Percentiles rank a stretch among this genome's conserved stretches.
Evolutionary conservation across 2,329 filamentous ascomycete genomes (phyloP).

Genomic region (Talaromyces sp.): DNA sequence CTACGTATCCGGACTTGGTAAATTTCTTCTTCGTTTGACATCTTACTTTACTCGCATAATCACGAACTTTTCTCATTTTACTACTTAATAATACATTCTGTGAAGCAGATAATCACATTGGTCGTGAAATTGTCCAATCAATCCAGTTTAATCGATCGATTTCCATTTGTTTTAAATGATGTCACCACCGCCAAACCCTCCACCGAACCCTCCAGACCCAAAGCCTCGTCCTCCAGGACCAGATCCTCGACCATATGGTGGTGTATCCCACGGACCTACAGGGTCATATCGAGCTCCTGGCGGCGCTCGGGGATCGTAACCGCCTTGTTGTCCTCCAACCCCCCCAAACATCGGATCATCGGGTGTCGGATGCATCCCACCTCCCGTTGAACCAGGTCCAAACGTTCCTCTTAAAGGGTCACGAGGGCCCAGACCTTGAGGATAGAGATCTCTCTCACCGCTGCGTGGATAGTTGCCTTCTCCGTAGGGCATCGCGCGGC

Average conservation of each 20-base stretch:
- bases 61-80: constrained; percentile 45
- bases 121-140: not conserved
- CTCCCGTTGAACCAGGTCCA: constrained; percentile 60
- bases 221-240: constrained; percentile 50
- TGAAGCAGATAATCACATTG: not conserved
- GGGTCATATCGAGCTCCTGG: constrained; percentile 93
- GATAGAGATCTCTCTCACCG: constrained; percentile 84
- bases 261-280: constrained; percentile 66
- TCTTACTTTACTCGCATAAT: not conserved
- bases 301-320: constrained; percentile 70
- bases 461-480: constrained; percentile 65
- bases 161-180: constrained; percentile 38
- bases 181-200: constrained; percentile 47
- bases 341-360: constrained; percentile 78
- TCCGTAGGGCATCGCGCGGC: constrained; percentile 42
- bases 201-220: constrained; percentile 36
- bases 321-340: constrained; percentile 50
- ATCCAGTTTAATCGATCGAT: not conserved
- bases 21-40: not conserved
- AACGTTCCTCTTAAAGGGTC: constrained; percentile 74
- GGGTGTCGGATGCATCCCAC: constrained; percentile 95
- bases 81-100: constrained; percentile 11
- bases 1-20: too few relatives aligned
- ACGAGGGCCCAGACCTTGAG: constrained; percentile 77
- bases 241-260: constrained; percentile 48